Percentiles rank a stretch among this genome's conserved stretches.
Conservation (phyloP, 257 asterid genomes). For the Rubia yunnanensis region DNA sequence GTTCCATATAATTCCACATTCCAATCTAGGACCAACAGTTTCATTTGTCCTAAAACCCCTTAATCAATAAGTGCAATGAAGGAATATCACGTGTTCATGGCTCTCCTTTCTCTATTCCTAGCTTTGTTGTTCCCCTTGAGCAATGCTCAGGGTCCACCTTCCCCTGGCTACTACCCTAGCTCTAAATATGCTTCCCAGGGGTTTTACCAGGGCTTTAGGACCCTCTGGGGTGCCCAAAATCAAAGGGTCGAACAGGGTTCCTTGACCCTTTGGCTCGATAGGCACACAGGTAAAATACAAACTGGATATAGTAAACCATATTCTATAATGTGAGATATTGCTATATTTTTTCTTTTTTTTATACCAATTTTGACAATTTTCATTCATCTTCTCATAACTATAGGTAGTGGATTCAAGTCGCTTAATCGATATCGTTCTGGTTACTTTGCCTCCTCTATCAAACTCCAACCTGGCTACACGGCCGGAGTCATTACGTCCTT, state of each 20-base stretch:
- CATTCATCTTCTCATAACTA: neutral
- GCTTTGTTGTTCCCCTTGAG: constrained; percentile 28
- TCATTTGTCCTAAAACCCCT: neutral
- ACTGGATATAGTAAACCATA: too few species aligned
- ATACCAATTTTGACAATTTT: neutral
- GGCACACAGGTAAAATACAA: constrained; percentile 35
- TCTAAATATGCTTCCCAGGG: constrained; percentile 38
- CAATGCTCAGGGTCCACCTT: constrained; percentile 64
- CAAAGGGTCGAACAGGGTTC: constrained; percentile 52
- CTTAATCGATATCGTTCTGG: constrained; percentile 52
- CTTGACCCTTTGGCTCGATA: constrained; percentile 71
- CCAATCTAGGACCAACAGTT: constrained; percentile 4
- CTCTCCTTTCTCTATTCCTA: constrained; percentile 28
- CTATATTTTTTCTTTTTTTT: neutral
- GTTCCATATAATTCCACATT: constrained; percentile 8
- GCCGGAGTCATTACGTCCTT: constrained; percentile 88
- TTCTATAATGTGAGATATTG: neutral
- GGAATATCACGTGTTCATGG: constrained; percentile 21
- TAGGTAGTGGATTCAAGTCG: constrained; percentile 92
- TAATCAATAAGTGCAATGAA: neutral
- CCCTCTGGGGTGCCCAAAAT: constrained; percentile 85
- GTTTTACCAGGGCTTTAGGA: constrained; percentile 48
- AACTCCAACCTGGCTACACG: constrained; percentile 83
- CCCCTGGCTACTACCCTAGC: constrained; percentile 79
- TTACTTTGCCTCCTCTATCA: constrained; percentile 58